Evolutionary conservation across 169 alveolate genomes (phyloP).

Genomic region (Plasmodium knowlesi): DNA sequence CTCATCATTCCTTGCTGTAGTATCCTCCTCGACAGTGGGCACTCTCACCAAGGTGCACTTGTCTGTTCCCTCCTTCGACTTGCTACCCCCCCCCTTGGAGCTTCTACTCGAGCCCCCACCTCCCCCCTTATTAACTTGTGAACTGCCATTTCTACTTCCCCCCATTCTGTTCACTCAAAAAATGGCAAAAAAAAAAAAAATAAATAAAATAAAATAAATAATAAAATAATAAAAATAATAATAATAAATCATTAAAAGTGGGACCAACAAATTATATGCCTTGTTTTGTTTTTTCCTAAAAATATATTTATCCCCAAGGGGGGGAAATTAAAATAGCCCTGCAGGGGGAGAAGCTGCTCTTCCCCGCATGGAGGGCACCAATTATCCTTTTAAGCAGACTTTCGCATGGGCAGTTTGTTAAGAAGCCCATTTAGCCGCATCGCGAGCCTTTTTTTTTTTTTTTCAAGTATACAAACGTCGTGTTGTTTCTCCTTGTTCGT

Average conservation of each 20-base stretch:
- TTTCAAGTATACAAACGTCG: neutral
- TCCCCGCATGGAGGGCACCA: neutral
- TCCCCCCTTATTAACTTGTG: slow-evolving; percentile 32
- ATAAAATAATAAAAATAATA: no score
- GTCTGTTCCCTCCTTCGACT: neutral
- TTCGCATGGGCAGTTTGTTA: neutral
- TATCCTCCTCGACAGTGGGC: neutral
- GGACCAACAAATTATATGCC: neutral
- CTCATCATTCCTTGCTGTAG: neutral
- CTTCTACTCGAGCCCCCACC: slow-evolving; percentile 34
- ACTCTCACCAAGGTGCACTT: neutral
- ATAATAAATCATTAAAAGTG: neutral
- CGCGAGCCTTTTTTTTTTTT: neutral
- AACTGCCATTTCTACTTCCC: slow-evolving; percentile 10
- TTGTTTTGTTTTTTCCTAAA: neutral
- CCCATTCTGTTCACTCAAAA: slow-evolving; percentile 24
- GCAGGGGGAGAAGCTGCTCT: neutral
- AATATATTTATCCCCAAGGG: neutral
- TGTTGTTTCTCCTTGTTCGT: neutral
- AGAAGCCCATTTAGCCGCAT: neutral
- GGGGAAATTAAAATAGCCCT: neutral
- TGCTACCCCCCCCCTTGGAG: slow-evolving; percentile 29
- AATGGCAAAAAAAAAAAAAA: neutral
- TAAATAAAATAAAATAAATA: neutral
- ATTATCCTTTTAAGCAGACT: neutral